phyloP scores from a whole-genome alignment of 2,329 filamentous ascomycete species.

The Botrytis paeoniae region DNA sequence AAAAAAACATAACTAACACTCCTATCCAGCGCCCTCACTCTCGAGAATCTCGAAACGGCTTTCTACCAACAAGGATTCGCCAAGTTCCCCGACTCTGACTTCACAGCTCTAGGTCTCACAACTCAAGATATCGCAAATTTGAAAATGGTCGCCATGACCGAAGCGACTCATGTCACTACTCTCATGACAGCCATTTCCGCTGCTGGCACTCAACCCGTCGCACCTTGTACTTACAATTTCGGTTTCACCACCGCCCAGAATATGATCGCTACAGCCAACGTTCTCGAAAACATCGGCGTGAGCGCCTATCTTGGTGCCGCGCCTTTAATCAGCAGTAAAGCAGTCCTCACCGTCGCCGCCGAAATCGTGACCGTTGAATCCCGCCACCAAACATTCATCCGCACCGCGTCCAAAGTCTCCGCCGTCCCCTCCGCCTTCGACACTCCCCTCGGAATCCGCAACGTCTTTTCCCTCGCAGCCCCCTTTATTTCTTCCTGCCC shows the following conservation, averaged over 20 bases:
- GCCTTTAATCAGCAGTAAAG: constrained; percentile 57
- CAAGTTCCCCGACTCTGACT: constrained; percentile 63
- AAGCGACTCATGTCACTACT: constrained; percentile 59
- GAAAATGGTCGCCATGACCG: constrained; percentile 59
- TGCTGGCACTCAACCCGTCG: constrained; percentile 62
- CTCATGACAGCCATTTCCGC: constrained; percentile 59
- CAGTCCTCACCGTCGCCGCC: constrained; percentile 63
- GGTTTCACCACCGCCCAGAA: constrained; percentile 59
- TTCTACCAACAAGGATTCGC: constrained; percentile 72
- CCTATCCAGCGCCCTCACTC: constrained; percentile 59
- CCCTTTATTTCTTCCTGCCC: constrained; percentile 72
- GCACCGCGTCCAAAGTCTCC: constrained; percentile 53
- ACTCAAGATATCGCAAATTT: constrained; percentile 56
- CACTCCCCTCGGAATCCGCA: constrained; percentile 62
- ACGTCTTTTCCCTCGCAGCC: constrained; percentile 71
- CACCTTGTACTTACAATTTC: constrained; percentile 71
- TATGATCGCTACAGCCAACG: constrained; percentile 67
- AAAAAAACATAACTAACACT: not conserved
- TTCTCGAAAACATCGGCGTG: constrained; percentile 71
- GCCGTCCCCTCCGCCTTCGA: constrained; percentile 69
- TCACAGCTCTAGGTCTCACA: constrained; percentile 59
- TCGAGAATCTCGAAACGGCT: constrained; percentile 70
- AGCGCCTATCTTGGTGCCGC: constrained; percentile 71
- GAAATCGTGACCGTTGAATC: constrained; percentile 72
- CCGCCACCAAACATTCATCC: constrained; percentile 71